These are phyloP conservation scores for Scenedesmus sp. DNA, from an alignment of 163 green algal genomes.

Conservation along the genomic window DNA sequence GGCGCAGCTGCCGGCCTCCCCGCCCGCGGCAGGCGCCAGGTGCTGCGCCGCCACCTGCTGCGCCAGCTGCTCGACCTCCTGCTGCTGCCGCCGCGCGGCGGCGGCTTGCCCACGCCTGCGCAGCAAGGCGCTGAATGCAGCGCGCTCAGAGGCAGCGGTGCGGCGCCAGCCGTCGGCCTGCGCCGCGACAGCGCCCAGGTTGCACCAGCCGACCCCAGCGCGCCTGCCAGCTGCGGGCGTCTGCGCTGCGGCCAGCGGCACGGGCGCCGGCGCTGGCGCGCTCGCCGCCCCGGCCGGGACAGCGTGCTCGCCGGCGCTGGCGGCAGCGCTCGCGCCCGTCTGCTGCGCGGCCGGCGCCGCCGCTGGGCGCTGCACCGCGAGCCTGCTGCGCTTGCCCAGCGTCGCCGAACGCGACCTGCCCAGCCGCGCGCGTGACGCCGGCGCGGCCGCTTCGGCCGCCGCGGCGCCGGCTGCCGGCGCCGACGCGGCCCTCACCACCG, in stretches of 20 bases:
- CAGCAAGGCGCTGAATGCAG: neutral
- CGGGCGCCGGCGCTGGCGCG: too few relatives aligned
- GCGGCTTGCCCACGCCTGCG: neutral
- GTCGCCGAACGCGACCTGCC: neutral
- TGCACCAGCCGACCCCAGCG: neutral
- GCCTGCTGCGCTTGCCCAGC: constrained; percentile 7
- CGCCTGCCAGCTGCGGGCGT: neutral
- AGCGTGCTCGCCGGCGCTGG: neutral
- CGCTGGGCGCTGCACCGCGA: neutral
- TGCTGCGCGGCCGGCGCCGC: neutral
- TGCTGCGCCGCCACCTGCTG: neutral
- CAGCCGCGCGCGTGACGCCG: neutral
- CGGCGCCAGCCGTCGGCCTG: neutral
- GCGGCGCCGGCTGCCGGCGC: neutral
- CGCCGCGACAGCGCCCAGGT: neutral
- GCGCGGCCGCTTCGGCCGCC: neutral
- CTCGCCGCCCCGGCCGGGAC: too few relatives aligned
- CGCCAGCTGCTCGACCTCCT: neutral
- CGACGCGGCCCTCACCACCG: too few relatives aligned
- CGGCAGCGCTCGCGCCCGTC: neutral
- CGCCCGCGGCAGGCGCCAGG: neutral
- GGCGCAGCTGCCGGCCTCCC: neutral
- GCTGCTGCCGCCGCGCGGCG: neutral
- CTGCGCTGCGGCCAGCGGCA: too few relatives aligned
- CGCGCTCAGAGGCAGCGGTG: neutral